Evolutionary conservation across 2,329 filamentous ascomycete genomes (phyloP).

Genomic region (Fusarium sp.): DNA sequence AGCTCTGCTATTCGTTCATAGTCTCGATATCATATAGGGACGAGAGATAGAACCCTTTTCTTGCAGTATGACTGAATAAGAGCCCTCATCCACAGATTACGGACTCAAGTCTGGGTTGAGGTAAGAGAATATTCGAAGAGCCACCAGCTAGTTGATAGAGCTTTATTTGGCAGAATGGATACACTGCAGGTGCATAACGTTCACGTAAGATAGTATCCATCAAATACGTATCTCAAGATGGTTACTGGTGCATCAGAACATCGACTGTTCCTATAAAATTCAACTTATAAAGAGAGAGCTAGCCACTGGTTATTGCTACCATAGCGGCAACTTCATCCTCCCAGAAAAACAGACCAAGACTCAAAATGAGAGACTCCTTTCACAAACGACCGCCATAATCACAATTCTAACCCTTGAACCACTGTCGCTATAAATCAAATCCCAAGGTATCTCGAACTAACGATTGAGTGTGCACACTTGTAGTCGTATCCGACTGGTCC

Average conservation of each 20-base stretch:
- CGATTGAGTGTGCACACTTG: conserved; percentile 30
- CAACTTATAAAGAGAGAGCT: background rate
- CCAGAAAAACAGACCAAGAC: background rate
- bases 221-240: background rate
- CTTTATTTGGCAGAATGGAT: background rate
- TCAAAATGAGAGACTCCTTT: conserved; percentile 19
- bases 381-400: conserved; percentile 7
- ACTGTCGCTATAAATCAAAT: conserved; percentile 9
- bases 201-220: background rate
- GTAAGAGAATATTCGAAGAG: background rate
- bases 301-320: conserved; percentile 7
- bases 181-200: background rate
- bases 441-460: conserved; percentile 33
- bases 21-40: background rate
- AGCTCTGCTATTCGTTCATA: conserved; percentile 17
- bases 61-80: background rate
- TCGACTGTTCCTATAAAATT: background rate
- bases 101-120: background rate
- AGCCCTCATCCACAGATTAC: background rate
- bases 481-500: conserved; percentile 20
- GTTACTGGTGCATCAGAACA: background rate
- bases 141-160: background rate
- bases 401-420: background rate
- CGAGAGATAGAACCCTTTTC: background rate
- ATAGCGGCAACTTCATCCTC: conserved; percentile 1